Evolutionary conservation across 441 rosid genomes (phyloP).

Genomic region (Populus hybrid): DNA sequence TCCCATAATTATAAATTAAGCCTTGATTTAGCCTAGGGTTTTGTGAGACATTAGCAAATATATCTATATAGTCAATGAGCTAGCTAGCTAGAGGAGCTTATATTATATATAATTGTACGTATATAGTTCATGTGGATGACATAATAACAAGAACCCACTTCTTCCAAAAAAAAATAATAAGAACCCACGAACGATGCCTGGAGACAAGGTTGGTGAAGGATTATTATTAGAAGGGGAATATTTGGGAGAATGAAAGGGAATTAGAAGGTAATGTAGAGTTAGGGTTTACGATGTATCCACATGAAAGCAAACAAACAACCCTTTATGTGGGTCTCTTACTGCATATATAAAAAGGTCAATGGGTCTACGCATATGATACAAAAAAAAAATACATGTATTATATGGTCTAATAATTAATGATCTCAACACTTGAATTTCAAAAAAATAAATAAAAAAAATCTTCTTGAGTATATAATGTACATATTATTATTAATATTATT

Average conservation of each 20-base stretch:
- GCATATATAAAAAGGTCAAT: conserved; percentile 24
- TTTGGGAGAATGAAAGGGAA: conserved; percentile 65
- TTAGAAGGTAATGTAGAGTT: conserved; percentile 46
- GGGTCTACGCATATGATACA: conserved; percentile 10
- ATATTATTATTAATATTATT: too few species aligned
- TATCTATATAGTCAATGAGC: conserved; percentile 16
- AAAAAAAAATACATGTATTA: not conserved
- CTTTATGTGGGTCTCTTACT: conserved; percentile 35
- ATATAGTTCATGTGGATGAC: not conserved
- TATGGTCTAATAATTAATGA: not conserved
- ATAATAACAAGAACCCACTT: conserved; percentile 18
- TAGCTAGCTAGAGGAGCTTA: not conserved
- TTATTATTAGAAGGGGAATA: conserved; percentile 42
- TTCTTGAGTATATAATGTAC: too few species aligned
- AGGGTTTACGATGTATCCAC: conserved; percentile 40
- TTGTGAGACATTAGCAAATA: conserved; percentile 16
- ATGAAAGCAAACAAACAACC: conserved; percentile 44
- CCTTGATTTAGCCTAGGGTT: conserved; percentile 42
- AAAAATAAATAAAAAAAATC: too few species aligned
- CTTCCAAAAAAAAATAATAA: conserved; percentile 4
- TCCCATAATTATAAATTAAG: conserved; percentile 13
- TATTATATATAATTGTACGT: too few species aligned
- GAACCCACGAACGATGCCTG: conserved; percentile 15
- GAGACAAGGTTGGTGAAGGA: conserved; percentile 33
- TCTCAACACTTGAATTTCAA: not conserved